Evolutionary conservation across 139 green algal species (phyloP).

Genomic region (Pseudopediastrum boryanum): DNA sequence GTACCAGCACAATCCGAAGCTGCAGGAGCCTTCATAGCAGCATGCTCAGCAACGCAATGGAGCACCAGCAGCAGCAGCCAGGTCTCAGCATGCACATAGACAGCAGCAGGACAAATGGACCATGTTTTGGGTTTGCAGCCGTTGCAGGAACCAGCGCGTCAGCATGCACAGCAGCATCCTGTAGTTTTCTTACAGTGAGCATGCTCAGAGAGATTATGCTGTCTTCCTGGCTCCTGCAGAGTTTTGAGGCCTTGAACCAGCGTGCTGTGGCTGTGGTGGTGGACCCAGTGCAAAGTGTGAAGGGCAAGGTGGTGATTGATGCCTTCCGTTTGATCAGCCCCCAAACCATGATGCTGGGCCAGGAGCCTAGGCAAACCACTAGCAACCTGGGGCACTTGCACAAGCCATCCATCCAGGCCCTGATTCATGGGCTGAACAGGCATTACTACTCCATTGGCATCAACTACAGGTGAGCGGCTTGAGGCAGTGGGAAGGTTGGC

Average conservation of each 20-base stretch:
- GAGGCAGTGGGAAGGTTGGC: no score
- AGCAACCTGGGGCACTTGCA: conserved; percentile 98
- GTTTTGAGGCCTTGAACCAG: conserved; percentile 97
- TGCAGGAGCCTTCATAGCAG: no score
- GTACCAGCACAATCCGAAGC: no score
- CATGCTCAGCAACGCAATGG: no score
- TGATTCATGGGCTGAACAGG: conserved; percentile 98
- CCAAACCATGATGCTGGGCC: conserved; percentile 99
- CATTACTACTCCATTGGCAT: conserved; percentile 99
- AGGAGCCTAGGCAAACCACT: conserved; percentile 98
- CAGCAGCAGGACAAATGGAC: no score
- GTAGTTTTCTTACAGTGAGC: no score
- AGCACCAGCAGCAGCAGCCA: no score
- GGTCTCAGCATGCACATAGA: no score
- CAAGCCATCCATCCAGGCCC: conserved; percentile 96
- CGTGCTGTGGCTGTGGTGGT: conserved; percentile 96
- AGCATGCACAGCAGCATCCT: no score
- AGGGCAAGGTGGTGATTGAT: conserved; percentile 94
- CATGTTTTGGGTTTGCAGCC: no score
- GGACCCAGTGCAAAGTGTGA: conserved; percentile 96
- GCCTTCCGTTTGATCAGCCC: conserved; percentile 96
- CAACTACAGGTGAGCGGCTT: conserved; percentile 88
- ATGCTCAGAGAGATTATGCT: no score
- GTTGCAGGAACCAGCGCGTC: no score
- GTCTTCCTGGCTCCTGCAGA: conserved; percentile 63